These are phyloP conservation scores for Yarrowia hollandica DNA, from an alignment of 805 yeast species.

Conservation along the genomic window DNA sequence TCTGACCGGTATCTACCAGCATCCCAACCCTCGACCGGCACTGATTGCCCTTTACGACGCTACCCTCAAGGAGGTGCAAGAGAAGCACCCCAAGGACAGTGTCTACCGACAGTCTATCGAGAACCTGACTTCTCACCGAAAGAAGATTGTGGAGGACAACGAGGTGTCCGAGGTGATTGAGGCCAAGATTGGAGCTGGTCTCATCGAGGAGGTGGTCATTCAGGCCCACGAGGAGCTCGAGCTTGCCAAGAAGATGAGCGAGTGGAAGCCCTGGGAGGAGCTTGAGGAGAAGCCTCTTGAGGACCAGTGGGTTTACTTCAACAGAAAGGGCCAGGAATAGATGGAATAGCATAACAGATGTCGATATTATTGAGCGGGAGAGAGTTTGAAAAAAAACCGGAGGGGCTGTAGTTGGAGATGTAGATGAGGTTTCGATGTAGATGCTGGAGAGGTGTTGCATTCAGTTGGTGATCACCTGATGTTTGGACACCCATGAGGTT, in stretches of 20 bases:
- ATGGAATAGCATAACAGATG: background rate
- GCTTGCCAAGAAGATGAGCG: constrained; percentile 65
- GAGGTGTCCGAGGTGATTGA: constrained; percentile 69
- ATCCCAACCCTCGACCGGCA: constrained; percentile 83
- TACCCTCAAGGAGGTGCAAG: constrained; percentile 59
- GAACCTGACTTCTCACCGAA: constrained; percentile 67
- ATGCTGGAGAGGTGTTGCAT: too few species aligned
- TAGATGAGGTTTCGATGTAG: too few species aligned
- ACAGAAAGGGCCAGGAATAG: constrained; percentile 47
- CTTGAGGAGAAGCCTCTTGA: constrained; percentile 74
- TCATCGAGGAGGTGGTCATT: constrained; percentile 76
- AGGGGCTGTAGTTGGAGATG: too few species aligned
- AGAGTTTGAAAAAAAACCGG: too few species aligned
- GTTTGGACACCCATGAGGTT: too few species aligned
- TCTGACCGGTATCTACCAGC: constrained; percentile 71
- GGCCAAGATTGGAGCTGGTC: constrained; percentile 72
- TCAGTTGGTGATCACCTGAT: too few species aligned
- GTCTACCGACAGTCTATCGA: constrained; percentile 75
- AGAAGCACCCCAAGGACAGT: constrained; percentile 67
- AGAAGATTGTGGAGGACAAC: constrained; percentile 61
- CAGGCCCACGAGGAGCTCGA: constrained; percentile 81
- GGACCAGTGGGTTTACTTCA: constrained; percentile 84
- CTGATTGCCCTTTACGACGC: constrained; percentile 67
- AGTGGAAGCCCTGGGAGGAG: constrained; percentile 75
- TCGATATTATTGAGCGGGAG: background rate